These are phyloP conservation scores for Antarctomyces pellizariae DNA, from an alignment of 495 filamentous ascomycete genomes.

Conservation along the genomic window DNA sequence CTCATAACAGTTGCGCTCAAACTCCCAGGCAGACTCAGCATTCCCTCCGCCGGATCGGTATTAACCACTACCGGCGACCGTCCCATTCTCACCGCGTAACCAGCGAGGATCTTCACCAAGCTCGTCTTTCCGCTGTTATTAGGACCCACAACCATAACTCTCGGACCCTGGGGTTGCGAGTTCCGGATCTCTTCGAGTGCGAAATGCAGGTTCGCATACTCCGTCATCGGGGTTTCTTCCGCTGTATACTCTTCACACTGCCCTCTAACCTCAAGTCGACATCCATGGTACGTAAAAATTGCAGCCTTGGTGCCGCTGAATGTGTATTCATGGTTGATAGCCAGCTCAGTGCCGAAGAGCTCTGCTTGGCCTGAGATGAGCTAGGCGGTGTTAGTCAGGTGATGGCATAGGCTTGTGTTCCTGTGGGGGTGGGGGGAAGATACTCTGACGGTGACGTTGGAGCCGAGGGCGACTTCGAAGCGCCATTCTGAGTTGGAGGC, in stretches of 20 bases:
- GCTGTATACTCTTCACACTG: conserved; percentile 36
- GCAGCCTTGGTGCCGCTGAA: conserved; percentile 69
- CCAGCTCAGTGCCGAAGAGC: conserved; percentile 88
- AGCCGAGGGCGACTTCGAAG: conserved; percentile 60
- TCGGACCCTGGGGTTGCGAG: conserved; percentile 34
- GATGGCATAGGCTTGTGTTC: not conserved
- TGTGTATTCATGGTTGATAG: conserved; percentile 52
- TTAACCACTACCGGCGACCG: conserved; percentile 68
- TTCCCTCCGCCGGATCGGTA: conserved; percentile 62
- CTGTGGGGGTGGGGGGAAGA: conserved; percentile 2
- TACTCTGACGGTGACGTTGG: conserved; percentile 38
- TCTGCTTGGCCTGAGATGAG: conserved; percentile 70
- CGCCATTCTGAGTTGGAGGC: conserved; percentile 53
- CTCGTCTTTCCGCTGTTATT: conserved; percentile 70
- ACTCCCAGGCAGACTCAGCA: conserved; percentile 68
- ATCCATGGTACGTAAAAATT: conserved; percentile 81
- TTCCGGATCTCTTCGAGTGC: conserved; percentile 21
- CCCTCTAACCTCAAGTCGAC: conserved; percentile 49
- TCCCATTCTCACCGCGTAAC: conserved; percentile 55
- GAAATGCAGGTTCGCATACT: conserved; percentile 67
- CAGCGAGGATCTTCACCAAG: conserved; percentile 55
- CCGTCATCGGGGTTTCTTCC: conserved; percentile 66
- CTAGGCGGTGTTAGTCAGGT: conserved; percentile 19
- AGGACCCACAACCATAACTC: conserved; percentile 68
- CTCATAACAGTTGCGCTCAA: conserved; percentile 65